These are phyloP conservation scores for Heterobasidion annosum DNA, from an alignment of 1,284 basidiomycete genomes.

Conservation along the genomic window DNA sequence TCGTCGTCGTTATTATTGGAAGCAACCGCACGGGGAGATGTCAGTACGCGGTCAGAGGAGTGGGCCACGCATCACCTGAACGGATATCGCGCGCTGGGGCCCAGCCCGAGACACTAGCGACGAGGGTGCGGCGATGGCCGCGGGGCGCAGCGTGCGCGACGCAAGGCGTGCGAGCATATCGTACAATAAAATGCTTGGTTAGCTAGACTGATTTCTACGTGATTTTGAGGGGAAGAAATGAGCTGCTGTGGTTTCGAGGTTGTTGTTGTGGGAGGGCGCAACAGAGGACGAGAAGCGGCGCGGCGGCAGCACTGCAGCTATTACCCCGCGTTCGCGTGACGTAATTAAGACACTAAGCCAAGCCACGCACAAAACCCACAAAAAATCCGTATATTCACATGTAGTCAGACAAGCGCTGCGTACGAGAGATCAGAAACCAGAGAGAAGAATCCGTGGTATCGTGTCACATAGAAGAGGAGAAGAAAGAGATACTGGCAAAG, in stretches of 20 bases:
- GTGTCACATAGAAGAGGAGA: too few relatives aligned
- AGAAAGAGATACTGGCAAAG: neutral
- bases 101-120: neutral
- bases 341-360: neutral
- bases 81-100: constrained; percentile 10
- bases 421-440: too few relatives aligned
- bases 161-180: constrained; percentile 8
- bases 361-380: neutral
- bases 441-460: too few relatives aligned
- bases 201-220: too few relatives aligned
- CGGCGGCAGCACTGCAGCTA: too few relatives aligned
- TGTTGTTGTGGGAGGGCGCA: too few relatives aligned
- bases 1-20: neutral
- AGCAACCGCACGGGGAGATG: neutral
- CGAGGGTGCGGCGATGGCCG: neutral
- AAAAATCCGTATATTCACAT: neutral
- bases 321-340: neutral
- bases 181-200: neutral
- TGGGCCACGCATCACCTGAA: constrained; percentile 11
- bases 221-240: too few relatives aligned
- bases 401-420: too few relatives aligned
- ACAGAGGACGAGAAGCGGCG: too few relatives aligned
- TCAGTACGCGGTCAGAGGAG: constrained; percentile 5
- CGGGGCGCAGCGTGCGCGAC: constrained; percentile 1
- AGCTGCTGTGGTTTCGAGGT: too few relatives aligned